A percentile compares a stretch with the other conserved stretches of the same genome.
phyloP scores from a whole-genome alignment of 225 moss, liverwort and hornwort species.

The Physcomitrium patens region DNA sequence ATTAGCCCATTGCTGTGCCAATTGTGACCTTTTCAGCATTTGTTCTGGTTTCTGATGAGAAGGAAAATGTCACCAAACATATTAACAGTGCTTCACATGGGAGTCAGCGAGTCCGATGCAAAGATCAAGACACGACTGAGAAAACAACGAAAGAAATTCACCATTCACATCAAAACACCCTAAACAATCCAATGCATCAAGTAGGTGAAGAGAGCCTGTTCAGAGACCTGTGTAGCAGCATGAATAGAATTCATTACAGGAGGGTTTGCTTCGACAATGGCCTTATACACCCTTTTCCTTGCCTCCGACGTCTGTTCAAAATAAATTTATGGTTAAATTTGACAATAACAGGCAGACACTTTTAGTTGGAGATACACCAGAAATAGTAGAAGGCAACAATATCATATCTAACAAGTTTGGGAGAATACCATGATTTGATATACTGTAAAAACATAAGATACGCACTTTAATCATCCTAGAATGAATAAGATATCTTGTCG shows the following conservation, averaged over 20 bases:
- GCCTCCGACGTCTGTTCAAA: slow-evolving; percentile 82
- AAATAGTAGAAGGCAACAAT: slow-evolving; percentile 10
- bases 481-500: slow-evolving; percentile 5
- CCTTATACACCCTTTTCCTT: slow-evolving; percentile 87
- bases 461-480: neutral
- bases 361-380: slow-evolving; percentile 6
- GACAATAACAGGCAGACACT: slow-evolving; percentile 15
- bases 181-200: neutral
- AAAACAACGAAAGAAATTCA: slow-evolving; percentile 2
- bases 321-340: slow-evolving; percentile 25
- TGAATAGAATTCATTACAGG: slow-evolving; percentile 81
- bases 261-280: slow-evolving; percentile 83
- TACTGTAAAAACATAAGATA: too few species aligned
- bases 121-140: neutral
- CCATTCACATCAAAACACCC: slow-evolving; percentile 12
- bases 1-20: slow-evolving; percentile 87
- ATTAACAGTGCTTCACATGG: neutral
- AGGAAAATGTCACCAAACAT: slow-evolving; percentile 27
- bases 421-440: too few species aligned
- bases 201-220: neutral
- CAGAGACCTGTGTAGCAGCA: slow-evolving; percentile 82
- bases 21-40: slow-evolving; percentile 84
- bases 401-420: neutral
- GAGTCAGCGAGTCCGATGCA: slow-evolving; percentile 1
- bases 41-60: slow-evolving; percentile 84